Base-by-base conservation (phyloP, 2,329 filamentous ascomycete species). In the Hypoxylon sp. region DNA sequence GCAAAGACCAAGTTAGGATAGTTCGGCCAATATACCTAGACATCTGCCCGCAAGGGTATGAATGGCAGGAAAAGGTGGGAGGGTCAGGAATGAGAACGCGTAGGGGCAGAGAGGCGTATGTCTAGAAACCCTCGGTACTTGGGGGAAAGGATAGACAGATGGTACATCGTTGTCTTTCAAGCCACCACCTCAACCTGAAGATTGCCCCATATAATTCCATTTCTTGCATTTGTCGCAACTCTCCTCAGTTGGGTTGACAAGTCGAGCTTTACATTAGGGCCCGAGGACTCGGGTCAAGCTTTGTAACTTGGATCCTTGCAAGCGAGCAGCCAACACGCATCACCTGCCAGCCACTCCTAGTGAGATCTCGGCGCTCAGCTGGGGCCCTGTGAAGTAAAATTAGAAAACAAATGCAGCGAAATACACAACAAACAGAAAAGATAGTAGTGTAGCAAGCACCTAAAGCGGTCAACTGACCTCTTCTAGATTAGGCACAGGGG, bases 41-140 rank as follows among this genome's bases (percentile, higher is more conserved):
- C 65, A 72, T 72, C 57, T 71, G 69, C 59, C 74, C 70, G 72
- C 65, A 66, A 70, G 70, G 73, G 70, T 70, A 66, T 62, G 67
- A 45, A 67, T 63, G 55, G 54, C 63, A 65, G 67, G 62, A 69
- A 63, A 71, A 34, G 60, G 61, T 55, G 45, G n/a, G 45, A 60
- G 63, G 65, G 55, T 41, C 34, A 74, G 73, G 74, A 76, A 76
- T 76, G 74, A 68, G 63, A 62, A 67, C 67, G 70, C 70, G 63
- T 67, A 66, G 61, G 60, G 67, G 65, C 59, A 63, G 58, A 66
- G 60, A 63, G 62, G 62, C 59, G 64, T 60, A 59, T 67, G 50
- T 61, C 51, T 69, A 58, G 52, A 65, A 67, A 51, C 30, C 39
- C 50, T 57, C 58, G 55, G 61, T 63, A 65, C 67, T 47, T 62